These are phyloP conservation scores for Cyberlindnera saturnus DNA, from an alignment of 805 yeast species.

Conservation along the genomic window DNA sequence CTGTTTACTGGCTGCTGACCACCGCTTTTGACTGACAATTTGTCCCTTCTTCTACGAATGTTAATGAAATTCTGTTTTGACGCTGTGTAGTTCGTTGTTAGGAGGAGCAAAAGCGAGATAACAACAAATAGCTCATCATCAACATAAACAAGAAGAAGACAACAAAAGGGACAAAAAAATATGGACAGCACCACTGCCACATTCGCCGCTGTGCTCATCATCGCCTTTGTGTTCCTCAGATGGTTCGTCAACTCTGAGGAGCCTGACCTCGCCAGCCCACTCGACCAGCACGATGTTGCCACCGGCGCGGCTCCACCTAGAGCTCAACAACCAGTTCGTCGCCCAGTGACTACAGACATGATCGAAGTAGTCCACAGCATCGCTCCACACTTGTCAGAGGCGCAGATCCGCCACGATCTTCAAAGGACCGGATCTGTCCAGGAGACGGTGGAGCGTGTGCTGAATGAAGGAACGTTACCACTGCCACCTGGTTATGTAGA, in stretches of 20 bases:
- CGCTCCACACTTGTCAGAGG: constrained; percentile 65
- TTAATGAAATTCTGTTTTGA: too few relatives aligned
- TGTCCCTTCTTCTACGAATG: too few relatives aligned
- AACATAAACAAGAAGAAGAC: too few relatives aligned
- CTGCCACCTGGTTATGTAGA: constrained; percentile 38
- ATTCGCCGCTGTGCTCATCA: constrained; percentile 40
- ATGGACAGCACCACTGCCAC: constrained; percentile 54
- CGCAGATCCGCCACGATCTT: constrained; percentile 69
- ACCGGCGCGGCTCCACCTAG: constrained; percentile 1
- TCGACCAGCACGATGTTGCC: constrained; percentile 1
- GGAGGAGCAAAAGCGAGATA: too few relatives aligned
- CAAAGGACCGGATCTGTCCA: constrained; percentile 77
- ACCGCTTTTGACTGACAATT: too few relatives aligned
- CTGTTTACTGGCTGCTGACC: too few relatives aligned
- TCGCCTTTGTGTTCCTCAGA: constrained; percentile 54
- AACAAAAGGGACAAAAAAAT: neutral
- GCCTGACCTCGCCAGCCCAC: constrained; percentile 3
- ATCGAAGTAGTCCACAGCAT: constrained; percentile 77
- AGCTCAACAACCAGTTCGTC: constrained; percentile 23
- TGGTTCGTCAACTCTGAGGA: constrained; percentile 61
- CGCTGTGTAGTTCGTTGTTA: too few relatives aligned
- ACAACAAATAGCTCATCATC: too few relatives aligned
- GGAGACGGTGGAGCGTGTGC: constrained; percentile 65
- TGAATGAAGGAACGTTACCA: constrained; percentile 57
- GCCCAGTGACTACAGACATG: constrained; percentile 65